phyloP scores from a whole-genome alignment of 2,329 filamentous ascomycete species.

The Colletotrichum sp. region DNA sequence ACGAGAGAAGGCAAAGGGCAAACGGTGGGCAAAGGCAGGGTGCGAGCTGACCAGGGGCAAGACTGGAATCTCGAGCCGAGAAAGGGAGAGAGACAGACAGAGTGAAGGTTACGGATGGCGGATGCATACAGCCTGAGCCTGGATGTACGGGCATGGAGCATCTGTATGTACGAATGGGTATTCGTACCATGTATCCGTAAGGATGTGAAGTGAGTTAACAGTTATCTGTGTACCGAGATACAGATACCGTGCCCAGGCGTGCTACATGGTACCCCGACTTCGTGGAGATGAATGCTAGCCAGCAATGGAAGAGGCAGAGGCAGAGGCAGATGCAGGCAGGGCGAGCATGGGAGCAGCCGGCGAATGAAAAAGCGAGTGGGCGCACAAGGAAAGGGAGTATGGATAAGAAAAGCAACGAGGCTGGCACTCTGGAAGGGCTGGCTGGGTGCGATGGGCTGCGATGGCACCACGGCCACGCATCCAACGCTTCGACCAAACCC shows the following conservation, averaged over 20 bases:
- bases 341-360: background rate
- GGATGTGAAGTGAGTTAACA: background rate
- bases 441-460: background rate
- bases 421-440: constrained; percentile 2
- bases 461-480: constrained; percentile 17
- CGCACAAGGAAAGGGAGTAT: background rate
- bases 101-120: constrained; percentile 13
- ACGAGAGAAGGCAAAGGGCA: constrained; percentile 5
- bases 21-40: constrained; percentile 21
- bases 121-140: constrained; percentile 18
- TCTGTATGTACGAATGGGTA: background rate
- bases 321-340: background rate
- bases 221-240: background rate
- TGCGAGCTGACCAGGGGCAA: constrained; percentile 13
- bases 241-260: constrained; percentile 5
- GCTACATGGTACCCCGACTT: constrained; percentile 5
- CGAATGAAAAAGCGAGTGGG: background rate
- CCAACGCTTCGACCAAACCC: constrained; percentile 17
- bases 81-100: constrained; percentile 13
- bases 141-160: background rate
- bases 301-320: background rate
- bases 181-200: background rate
- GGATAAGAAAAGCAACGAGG: constrained; percentile 12
- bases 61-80: constrained; percentile 20
- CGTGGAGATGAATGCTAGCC: background rate